Conservation (phyloP, 1,284 basidiomycete species). For the Xerocomus cyaneibrunnescens region DNA sequence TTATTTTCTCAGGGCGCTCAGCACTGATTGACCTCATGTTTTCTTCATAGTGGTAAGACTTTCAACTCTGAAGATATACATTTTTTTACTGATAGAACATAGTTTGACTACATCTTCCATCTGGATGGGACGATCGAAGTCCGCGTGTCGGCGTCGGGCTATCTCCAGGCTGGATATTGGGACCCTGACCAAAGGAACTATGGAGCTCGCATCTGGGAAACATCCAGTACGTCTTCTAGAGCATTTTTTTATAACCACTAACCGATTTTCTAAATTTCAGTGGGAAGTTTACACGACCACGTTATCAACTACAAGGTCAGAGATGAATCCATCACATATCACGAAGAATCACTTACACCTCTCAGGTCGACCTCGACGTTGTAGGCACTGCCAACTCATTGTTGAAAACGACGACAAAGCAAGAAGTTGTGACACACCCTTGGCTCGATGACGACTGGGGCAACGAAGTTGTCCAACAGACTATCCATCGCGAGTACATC, state of each 20-base stretch:
- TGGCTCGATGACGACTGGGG: conserved; percentile 70
- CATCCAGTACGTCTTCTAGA: conserved; percentile 43
- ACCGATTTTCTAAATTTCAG: conserved; percentile 29
- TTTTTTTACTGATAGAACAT: conserved; percentile 11
- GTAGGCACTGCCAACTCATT: conserved; percentile 59
- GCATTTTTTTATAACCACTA: neutral
- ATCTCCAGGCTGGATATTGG: conserved; percentile 64
- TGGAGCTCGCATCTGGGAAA: conserved; percentile 55
- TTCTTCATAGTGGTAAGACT: conserved; percentile 38
- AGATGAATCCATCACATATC: neutral
- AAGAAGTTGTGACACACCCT: conserved; percentile 48
- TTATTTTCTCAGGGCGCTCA: no score
- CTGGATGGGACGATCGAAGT: conserved; percentile 68
- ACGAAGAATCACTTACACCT: conserved; percentile 10
- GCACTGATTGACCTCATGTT: conserved; percentile 1
- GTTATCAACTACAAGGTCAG: conserved; percentile 61
- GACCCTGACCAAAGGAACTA: conserved; percentile 49
- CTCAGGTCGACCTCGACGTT: conserved; percentile 56
- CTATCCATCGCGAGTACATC: conserved; percentile 49
- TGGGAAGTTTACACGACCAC: conserved; percentile 71
- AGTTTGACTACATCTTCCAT: conserved; percentile 68
- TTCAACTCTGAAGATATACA: neutral
- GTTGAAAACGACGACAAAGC: conserved; percentile 47
- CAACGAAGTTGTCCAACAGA: conserved; percentile 50
- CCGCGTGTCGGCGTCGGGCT: conserved; percentile 63